Evolutionary conservation across 768 basidiomycete genomes (phyloP), one percentile per base, ranked within the genome.

Genomic region (Baorangia bicolor): DNA sequence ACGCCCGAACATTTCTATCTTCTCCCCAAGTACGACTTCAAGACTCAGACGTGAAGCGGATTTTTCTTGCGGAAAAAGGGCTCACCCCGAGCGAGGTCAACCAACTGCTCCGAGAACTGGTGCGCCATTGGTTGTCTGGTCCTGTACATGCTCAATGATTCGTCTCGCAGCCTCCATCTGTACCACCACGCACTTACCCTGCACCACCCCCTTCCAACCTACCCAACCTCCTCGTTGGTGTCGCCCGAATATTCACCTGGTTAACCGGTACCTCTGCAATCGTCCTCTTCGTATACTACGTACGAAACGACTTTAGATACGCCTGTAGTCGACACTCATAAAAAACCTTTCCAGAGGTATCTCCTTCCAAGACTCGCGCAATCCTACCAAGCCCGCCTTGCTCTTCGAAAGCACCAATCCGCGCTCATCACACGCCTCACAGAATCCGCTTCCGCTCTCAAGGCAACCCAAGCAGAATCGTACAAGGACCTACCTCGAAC

Each of bases 181-280:
- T 92, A 34, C 89, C 89, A 20, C 87, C 89, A 0, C 80, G 87
- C 60, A 84, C 85, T 45, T 92, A 92, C 62, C 89, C 89, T 4
- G 81, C 80, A 56, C 80, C 77, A 12, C 81, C 84, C 5, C 88
- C 88, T 3, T 91, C 89, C 4, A 82, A 80, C 61, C 71, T 92
- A 1, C 88, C 88, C 0, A 77, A 78, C 42, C 77, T 91, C 37
- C 72, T 92, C n/a, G 68, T 84, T 12, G 88, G 85, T 3, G 70
- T 85, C 18, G 70, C 75, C 25, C 80, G 87, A 40, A 70, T 90
- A 20, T 78, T 87, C 47, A 73, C 74, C 8, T 92, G 88, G 90
- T 64, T 88, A 53, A 75, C 79, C 2, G 86, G 90, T 6, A 79
- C 86, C 11, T 84, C 86, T 42, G 80, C 83, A 1, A 69, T 77